Evolutionary conservation across 306 rosid genomes (phyloP), one percentile per base, ranked within the genome.

Genomic region (Lathyrus oleraceus): DNA sequence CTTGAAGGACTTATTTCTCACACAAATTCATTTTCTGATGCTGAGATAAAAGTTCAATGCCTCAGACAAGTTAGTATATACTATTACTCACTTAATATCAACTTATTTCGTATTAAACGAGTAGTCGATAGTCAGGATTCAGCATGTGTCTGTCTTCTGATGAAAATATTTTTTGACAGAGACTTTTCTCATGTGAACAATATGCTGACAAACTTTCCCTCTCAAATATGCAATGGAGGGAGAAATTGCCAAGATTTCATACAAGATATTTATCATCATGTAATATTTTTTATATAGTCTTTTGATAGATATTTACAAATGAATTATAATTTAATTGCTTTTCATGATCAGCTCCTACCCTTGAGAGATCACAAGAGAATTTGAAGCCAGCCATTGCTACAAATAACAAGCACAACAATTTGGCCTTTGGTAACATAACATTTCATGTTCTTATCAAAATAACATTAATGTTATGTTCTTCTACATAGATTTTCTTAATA

Each of bases 1-100:
- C 83, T 90, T 21, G 82, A 84, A 35, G 67, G 76, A 66, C 81
- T 76, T 73, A 66, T 94, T 77, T 90, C 96, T 70, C 79, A 87
- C 43, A 78, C 85, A 13, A 74, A 80, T 61, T 70, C 78, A 13
- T 87, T 87, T 81, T 82, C 87, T 4, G 89, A 87, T n/a, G 70
- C 92, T 6, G 90, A 90, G 52, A 71, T 81, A 17, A 82, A 87
- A 74, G 78, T 90, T 25, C 71, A 85, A 39, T 85, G 84, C 81
- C 85, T 94, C 76, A 85, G 84, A 75, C 98, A 90, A 79, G 96
- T 93, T 58, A 70, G 74, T 35, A 28, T 28, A n/a, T n/a, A 7
- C 10, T 5, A 32, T 32, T 32, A 6, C 6, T 32, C 38, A 32
- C 8, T 32, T 32, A 32, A 32, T 6, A 32, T 32, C 8, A 32